Evolutionary conservation across 2,329 filamentous ascomycete species (phyloP), one percentile per base, ranked within the genome.

Genomic region (Dactylellina sp.): DNA sequence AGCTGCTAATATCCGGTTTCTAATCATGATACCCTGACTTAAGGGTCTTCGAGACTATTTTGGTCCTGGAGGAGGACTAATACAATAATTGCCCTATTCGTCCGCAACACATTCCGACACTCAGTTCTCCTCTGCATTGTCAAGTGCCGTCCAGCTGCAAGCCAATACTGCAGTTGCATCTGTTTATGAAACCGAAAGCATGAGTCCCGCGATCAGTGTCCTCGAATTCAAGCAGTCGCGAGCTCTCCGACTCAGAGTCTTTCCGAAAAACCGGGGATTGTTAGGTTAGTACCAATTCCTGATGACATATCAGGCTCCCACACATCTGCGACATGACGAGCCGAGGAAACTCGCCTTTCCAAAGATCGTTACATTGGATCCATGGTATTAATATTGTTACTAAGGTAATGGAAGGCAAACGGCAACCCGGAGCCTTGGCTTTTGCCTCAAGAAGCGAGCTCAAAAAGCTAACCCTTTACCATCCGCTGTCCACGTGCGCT

Each of bases 371-470:
- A 14, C 11, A 5, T 14, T 44, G n/a, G 18, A 42, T 18, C 50
- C 7, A n/a, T 55, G 32, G 50, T 25, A 24, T 12, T 18, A 14
- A 1, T 55, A n/a, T 12, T 14, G 37, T 16, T 6, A 53, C 50
- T 55, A 20, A 49, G 46, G 20, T 35, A 46, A 52, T 20, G 63
- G 46, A 60, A 28, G 37, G n/a, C 44, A 22, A 53, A 53, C 63
- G 63, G 63, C 63, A 68, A 35, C 12, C 49, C 63, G 63, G 63
- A 66, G 63, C 18, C 59, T 60, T 68, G 53, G 63, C 5, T 53
- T 37, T 50, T 39, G 25, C 42, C 42, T 39, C 16, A 5, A 4
- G 28, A 32, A 32, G 28, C 28, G 28, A 32, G 37, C 37, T 14
- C n/a, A 12, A 4, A 4, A 14, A 40, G 37, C 37, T 40, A 16